Evolutionary conservation across 352 stramenopile genomes (phyloP).

Genomic region (Globisporangium nagaii): DNA sequence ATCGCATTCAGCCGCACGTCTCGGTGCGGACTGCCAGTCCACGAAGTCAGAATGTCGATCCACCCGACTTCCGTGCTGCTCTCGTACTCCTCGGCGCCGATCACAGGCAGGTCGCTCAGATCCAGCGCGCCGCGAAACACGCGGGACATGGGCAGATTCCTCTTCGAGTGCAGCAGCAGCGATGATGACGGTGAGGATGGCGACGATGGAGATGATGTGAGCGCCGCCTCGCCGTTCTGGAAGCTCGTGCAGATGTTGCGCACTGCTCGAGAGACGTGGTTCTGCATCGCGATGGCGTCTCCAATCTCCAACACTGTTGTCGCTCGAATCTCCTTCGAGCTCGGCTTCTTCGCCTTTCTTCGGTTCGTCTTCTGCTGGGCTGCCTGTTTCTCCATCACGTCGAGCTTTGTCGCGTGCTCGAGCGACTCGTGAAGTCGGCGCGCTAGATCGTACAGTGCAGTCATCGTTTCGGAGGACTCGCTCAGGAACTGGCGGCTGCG

Average conservation of each 20-base stretch:
- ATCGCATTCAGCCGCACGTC: constrained; percentile 63
- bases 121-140: constrained; percentile 52
- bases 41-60: constrained; percentile 76
- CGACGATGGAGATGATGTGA: constrained; percentile 40
- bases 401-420: neutral
- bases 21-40: constrained; percentile 48
- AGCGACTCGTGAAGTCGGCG: constrained; percentile 39
- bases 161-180: constrained; percentile 50
- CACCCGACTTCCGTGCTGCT: constrained; percentile 68
- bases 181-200: constrained; percentile 15
- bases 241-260: constrained; percentile 62
- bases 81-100: constrained; percentile 76
- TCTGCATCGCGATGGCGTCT: constrained; percentile 17
- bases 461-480: constrained; percentile 43
- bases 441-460: constrained; percentile 44
- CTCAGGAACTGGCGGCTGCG: constrained; percentile 38
- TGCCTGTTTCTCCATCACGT: neutral
- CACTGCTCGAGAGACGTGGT: constrained; percentile 31
- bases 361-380: neutral
- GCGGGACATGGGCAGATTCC: constrained; percentile 56
- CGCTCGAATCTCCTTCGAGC: neutral
- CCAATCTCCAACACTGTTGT: neutral
- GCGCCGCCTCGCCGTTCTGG: constrained; percentile 34
- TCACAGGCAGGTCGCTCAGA: constrained; percentile 60
- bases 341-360: neutral